Evolutionary conservation across 176 grass and related monocot genomes (phyloP).

Genomic region (Tuctoria greenei): DNA sequence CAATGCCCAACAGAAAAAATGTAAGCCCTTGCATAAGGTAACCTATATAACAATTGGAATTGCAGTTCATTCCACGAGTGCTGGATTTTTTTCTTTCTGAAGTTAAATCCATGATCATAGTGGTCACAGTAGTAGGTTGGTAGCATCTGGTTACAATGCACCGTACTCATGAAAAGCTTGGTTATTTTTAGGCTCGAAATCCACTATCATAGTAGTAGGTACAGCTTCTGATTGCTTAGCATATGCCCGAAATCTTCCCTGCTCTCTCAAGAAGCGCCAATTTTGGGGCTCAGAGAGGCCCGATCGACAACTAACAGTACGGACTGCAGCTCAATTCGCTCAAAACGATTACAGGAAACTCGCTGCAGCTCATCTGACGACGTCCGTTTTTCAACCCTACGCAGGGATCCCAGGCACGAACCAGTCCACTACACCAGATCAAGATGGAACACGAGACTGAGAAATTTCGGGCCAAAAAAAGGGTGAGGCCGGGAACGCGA

Average conservation of each 20-base stretch:
- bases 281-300: background rate
- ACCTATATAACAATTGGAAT: background rate
- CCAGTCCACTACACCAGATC: conserved; percentile 8
- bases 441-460: conserved; percentile 9
- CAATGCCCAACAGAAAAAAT: background rate
- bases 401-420: background rate
- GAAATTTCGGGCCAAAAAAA: background rate
- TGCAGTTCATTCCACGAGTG: background rate
- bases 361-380: background rate
- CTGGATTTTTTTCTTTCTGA: background rate
- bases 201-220: no score
- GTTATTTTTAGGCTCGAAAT: background rate
- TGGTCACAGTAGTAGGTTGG: background rate
- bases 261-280: background rate
- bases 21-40: background rate
- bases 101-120: background rate
- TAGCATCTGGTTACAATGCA: background rate
- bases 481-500: background rate
- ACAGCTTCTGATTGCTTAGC: no score
- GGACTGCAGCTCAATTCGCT: background rate
- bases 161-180: background rate
- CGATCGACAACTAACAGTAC: background rate
- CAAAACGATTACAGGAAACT: background rate
- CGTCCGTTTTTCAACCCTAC: background rate
- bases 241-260: background rate